Evolutionary conservation across 306 rosid genomes (phyloP).

Genomic region (Fragaria nilgerrensis): DNA sequence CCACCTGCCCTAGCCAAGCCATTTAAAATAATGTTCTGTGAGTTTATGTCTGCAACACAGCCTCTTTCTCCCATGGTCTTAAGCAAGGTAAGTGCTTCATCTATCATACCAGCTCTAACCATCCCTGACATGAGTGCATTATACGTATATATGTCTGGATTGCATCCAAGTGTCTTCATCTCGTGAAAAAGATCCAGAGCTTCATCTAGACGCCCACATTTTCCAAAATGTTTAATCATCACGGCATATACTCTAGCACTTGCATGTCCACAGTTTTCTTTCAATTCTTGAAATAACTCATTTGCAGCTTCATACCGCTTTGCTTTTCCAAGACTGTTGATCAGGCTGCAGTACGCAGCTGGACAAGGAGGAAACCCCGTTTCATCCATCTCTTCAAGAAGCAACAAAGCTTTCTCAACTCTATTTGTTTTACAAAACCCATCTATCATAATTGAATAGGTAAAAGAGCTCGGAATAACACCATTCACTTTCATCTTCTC

Average conservation of each 20-base stretch:
- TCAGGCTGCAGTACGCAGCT: conserved; percentile 94
- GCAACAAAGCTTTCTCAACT: conserved; percentile 82
- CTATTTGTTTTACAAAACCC: conserved; percentile 87
- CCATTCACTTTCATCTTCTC: conserved; percentile 83
- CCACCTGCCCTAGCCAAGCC: conserved; percentile 79
- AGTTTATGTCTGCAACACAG: conserved; percentile 69
- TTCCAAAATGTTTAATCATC: conserved; percentile 94
- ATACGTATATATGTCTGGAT: conserved; percentile 75
- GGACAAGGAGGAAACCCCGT: conserved; percentile 93
- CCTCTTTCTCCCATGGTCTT: conserved; percentile 79
- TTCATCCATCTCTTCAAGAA: conserved; percentile 99
- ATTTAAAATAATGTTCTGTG: conserved; percentile 75
- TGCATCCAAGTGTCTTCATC: conserved; percentile 81
- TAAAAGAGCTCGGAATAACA: conserved; percentile 69
- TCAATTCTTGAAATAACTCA: conserved; percentile 84
- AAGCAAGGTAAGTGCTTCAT: conserved; percentile 69
- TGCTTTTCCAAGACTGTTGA: conserved; percentile 86
- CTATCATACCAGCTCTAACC: conserved; percentile 74
- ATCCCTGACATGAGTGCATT: conserved; percentile 96
- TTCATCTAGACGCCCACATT: conserved; percentile 69
- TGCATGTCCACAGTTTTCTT: conserved; percentile 78
- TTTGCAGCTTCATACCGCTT: conserved; percentile 88
- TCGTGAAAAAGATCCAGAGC: conserved; percentile 73
- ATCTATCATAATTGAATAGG: conserved; percentile 87
- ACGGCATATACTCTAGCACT: conserved; percentile 97